Base-by-base conservation (phyloP, 495 filamentous ascomycete genomes). In the Saxophila tyrrhenica region DNA sequence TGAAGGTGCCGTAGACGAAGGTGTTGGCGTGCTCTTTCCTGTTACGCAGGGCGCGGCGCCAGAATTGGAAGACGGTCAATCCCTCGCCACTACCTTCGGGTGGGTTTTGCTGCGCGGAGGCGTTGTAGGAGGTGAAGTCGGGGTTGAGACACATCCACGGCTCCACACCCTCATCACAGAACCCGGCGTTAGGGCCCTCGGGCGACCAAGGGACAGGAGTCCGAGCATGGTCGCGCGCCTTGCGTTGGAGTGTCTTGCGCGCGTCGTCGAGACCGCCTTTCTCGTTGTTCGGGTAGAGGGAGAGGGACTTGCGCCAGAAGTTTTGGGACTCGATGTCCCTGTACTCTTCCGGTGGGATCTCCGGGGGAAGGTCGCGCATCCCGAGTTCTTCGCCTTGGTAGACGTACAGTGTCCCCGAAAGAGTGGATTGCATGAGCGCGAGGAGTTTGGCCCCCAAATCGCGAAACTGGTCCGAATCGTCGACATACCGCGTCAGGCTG, bases 371-470 rank as follows among this genome's bases (percentile, higher is more conserved):
- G 50, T 80, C 79, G n/a, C 70, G 62, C 72, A 78, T 77, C 13
- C 77, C 77, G 24, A 80, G 65, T 58, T 80, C 77, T 54, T 80
- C 70, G 25, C 77, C 77, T 56, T 80, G 77, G 58, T 80, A 80
- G 20, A 80, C 65, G 50, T 68, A 80, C 17, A 78, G 53, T 7
- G 77, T 80, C 0, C 77, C 77, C 0, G 65, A 67, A 1, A 78
- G 65, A 5, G 70, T 78, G 0, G 73, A 70, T 42, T 72, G 65
- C 66, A 79, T 72, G 51, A 79, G 61, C n/a, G 68, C 67, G 11
- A 80, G 66, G 50, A 80, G 64, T 43, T 79, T 80, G 0, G 76
- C 75, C 41, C 72, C 69, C 1, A 67, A 56, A 22, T 66, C 70
- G 17, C 77, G 67, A 21, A 65, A 68, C 24, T 70, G 59, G 32